These are phyloP conservation scores for Trichophaea hybrida DNA, from an alignment of 2,329 filamentous ascomycete species.

Conservation along the genomic window DNA sequence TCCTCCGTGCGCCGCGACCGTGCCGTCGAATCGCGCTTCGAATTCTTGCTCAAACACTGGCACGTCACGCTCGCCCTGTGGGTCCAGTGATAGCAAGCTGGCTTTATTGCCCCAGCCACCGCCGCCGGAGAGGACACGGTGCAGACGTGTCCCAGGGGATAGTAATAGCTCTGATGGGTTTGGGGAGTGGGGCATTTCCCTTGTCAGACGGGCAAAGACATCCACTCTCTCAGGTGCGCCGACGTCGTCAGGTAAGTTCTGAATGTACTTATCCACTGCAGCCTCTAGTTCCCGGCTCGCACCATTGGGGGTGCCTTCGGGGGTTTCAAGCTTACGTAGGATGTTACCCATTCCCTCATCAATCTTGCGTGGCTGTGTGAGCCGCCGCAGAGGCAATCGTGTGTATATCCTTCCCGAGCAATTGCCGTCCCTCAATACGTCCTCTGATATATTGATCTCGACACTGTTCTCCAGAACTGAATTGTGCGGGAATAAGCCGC, in stretches of 20 bases:
- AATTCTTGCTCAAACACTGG: conserved; percentile 14
- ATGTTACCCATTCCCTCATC: conserved; percentile 63
- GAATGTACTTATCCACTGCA: conserved; percentile 46
- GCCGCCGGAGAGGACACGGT: conserved; percentile 40
- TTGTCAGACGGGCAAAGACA: conserved; percentile 15
- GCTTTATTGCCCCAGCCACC: conserved; percentile 74
- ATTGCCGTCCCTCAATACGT: neutral
- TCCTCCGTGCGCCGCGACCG: conserved; percentile 7
- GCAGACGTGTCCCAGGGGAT: conserved; percentile 14
- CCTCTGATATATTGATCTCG: conserved; percentile 9
- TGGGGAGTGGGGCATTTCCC: conserved; percentile 1
- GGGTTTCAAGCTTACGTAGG: conserved; percentile 44
- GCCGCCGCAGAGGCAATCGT: conserved; percentile 41
- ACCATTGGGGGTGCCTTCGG: conserved; percentile 25
- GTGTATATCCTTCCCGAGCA: neutral
- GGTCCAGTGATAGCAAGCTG: conserved; percentile 64
- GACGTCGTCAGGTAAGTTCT: conserved; percentile 29
- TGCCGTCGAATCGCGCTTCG: conserved; percentile 16
- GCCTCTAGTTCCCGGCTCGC: conserved; percentile 59
- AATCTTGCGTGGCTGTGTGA: conserved; percentile 50
- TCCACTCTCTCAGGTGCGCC: conserved; percentile 11
- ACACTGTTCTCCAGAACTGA: conserved; percentile 2
- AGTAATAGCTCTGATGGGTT: conserved; percentile 3
- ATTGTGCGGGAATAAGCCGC: conserved; percentile 14
- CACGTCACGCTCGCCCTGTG: conserved; percentile 35